Conservation (phyloP, 1,284 basidiomycete genomes). For the Wallemia ichthyophaga region DNA sequence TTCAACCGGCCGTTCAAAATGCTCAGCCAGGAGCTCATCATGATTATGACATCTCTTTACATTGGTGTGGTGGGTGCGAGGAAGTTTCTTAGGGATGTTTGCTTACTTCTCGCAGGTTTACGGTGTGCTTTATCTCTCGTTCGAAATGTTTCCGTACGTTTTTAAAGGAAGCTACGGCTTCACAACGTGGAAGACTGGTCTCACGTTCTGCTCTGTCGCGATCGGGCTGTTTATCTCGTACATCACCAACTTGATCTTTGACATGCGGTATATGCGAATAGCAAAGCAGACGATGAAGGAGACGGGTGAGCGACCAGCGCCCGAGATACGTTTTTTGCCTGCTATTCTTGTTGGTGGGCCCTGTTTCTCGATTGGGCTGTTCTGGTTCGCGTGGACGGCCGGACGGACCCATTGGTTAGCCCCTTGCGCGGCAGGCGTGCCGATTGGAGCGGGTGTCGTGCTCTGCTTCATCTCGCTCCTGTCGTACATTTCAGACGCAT, state of each 20-base stretch:
- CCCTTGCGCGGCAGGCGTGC: not conserved
- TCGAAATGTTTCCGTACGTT: slow-evolving; percentile 15
- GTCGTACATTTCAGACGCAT: slow-evolving; percentile 35
- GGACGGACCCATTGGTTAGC: not conserved
- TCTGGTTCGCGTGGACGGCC: not conserved
- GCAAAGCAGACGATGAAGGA: not conserved
- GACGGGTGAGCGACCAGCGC: not conserved
- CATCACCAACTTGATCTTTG: not conserved
- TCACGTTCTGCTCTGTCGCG: slow-evolving; percentile 12
- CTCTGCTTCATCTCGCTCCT: slow-evolving; percentile 16
- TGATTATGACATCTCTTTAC: slow-evolving; percentile 20
- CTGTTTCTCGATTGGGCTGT: not conserved
- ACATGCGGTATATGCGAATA: not conserved
- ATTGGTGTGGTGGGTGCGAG: not conserved
- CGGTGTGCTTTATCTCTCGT: slow-evolving; percentile 13
- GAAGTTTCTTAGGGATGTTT: too few relatives aligned
- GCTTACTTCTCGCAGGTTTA: not conserved
- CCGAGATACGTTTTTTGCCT: not conserved
- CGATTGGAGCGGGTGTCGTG: not conserved
- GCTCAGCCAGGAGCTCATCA: slow-evolving; percentile 19
- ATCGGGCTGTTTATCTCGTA: not conserved
- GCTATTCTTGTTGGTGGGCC: not conserved
- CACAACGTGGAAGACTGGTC: slow-evolving; percentile 14
- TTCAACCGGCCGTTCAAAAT: slow-evolving; percentile 20
- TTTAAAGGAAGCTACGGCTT: slow-evolving; percentile 16